These are phyloP conservation scores for Marsdenia floribunda DNA, from an alignment of 257 asterid species.

Conservation along the genomic window DNA sequence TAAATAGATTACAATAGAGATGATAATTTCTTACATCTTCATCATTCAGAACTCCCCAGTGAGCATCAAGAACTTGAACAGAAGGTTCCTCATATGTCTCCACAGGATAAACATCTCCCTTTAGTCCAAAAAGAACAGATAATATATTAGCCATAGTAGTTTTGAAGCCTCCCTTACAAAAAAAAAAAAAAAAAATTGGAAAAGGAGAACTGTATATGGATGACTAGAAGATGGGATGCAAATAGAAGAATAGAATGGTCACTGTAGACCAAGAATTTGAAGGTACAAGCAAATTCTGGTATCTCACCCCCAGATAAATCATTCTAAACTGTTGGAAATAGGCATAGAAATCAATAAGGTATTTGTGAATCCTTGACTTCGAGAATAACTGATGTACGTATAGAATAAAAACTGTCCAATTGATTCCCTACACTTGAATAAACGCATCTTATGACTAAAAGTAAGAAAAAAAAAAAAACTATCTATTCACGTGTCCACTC, in stretches of 20 bases:
- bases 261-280: not conserved
- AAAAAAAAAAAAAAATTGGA: too few relatives aligned
- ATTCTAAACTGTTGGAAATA: not conserved
- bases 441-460: not conserved
- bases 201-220: not conserved
- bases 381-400: not conserved
- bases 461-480: not conserved
- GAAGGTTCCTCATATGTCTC: slow-evolving; percentile 50
- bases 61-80: slow-evolving; percentile 94
- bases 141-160: slow-evolving; percentile 5
- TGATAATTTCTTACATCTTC: slow-evolving; percentile 63
- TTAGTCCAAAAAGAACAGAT: slow-evolving; percentile 24
- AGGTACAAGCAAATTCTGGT: not conserved
- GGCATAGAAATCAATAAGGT: not conserved
- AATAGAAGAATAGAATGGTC: not conserved
- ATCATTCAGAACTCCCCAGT: slow-evolving; percentile 93
- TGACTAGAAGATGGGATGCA: not conserved
- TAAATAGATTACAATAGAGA: not conserved
- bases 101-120: slow-evolving; percentile 99
- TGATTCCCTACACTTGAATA: not conserved
- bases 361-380: not conserved
- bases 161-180: not conserved
- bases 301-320: not conserved
- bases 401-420: not conserved
- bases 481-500: too few relatives aligned